Conservation (phyloP, 208 protist species). For the Wallacemonas sp. region DNA sequence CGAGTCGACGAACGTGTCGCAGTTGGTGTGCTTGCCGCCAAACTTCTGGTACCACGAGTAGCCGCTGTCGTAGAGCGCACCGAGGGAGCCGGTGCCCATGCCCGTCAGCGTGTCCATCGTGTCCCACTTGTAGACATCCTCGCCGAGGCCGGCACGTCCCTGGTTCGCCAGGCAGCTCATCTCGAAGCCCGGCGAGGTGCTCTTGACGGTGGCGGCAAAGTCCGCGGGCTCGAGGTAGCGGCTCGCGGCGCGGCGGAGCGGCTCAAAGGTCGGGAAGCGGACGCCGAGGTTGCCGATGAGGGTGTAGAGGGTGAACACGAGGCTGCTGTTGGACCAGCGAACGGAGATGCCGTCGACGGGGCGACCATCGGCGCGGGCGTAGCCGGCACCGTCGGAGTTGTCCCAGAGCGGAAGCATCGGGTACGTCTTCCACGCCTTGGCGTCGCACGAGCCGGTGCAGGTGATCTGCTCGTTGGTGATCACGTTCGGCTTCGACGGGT, state of each 20-base stretch:
- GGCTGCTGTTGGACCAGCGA: constrained; percentile 56
- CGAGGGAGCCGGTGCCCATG: constrained; percentile 47
- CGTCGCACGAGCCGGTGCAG: constrained; percentile 70
- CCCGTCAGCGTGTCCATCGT: constrained; percentile 39
- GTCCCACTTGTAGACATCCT: constrained; percentile 75
- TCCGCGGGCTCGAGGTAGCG: constrained; percentile 66
- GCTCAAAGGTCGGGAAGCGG: constrained; percentile 85
- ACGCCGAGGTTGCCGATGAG: constrained; percentile 81
- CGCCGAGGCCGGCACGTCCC: constrained; percentile 49
- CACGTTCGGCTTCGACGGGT: constrained; percentile 7
- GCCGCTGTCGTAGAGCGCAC: constrained; percentile 55
- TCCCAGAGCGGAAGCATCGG: constrained; percentile 64
- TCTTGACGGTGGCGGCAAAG: constrained; percentile 37
- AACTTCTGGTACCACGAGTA: constrained; percentile 88
- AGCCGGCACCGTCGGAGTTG: constrained; percentile 45
- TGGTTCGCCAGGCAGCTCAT: constrained; percentile 66
- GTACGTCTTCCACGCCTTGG: constrained; percentile 72
- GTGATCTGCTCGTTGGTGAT: constrained; percentile 68
- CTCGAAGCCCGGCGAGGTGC: constrained; percentile 61
- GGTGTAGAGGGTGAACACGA: constrained; percentile 69
- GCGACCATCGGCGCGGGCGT: constrained; percentile 55
- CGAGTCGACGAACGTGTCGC: constrained; percentile 73
- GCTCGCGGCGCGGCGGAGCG: constrained; percentile 31
- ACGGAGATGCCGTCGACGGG: constrained; percentile 58
- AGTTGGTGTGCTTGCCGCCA: constrained; percentile 77